phyloP scores from a whole-genome alignment of 805 yeast genomes.

The Torulaspora gathmanii region DNA sequence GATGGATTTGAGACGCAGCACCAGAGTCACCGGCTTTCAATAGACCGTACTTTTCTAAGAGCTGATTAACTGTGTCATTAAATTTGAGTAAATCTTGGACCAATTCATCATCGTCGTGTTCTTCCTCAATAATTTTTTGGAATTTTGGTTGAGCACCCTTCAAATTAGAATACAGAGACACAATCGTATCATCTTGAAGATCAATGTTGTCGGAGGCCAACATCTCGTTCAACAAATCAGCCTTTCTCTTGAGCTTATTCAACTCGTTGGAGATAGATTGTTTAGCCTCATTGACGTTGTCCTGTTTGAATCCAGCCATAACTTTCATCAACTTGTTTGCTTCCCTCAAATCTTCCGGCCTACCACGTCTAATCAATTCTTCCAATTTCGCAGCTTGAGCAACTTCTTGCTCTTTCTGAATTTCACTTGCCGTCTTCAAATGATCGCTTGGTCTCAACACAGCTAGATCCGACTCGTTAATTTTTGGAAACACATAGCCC shows the following conservation, averaged over 20 bases:
- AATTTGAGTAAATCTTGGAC: conserved; percentile 61
- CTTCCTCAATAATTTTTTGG: conserved; percentile 78
- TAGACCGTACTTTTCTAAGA: conserved; percentile 60
- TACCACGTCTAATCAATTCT: conserved; percentile 90
- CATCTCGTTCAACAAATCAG: conserved; percentile 86
- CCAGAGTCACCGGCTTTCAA: conserved; percentile 59
- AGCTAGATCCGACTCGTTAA: conserved; percentile 85
- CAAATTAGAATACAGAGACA: conserved; percentile 71
- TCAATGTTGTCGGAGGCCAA: conserved; percentile 44
- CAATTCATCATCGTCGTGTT: conserved; percentile 61
- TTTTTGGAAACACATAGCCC: conserved; percentile 91
- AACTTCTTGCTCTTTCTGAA: conserved; percentile 85
- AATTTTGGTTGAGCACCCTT: conserved; percentile 84
- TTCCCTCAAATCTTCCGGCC: conserved; percentile 90
- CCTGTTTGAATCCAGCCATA: conserved; percentile 96
- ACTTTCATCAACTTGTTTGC: conserved; percentile 96
- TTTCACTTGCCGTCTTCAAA: conserved; percentile 80
- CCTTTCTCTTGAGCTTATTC: conserved; percentile 76
- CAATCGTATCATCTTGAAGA: conserved; percentile 56
- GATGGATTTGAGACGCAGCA: conserved; percentile 48
- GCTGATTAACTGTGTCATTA: conserved; percentile 69
- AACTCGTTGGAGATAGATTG: conserved; percentile 80
- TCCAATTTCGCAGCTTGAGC: conserved; percentile 95
- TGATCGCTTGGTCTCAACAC: conserved; percentile 87
- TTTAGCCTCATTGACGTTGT: conserved; percentile 57